Base-by-base conservation (phyloP, 805 yeast genomes). In the Diddensiella transvaalensis region DNA sequence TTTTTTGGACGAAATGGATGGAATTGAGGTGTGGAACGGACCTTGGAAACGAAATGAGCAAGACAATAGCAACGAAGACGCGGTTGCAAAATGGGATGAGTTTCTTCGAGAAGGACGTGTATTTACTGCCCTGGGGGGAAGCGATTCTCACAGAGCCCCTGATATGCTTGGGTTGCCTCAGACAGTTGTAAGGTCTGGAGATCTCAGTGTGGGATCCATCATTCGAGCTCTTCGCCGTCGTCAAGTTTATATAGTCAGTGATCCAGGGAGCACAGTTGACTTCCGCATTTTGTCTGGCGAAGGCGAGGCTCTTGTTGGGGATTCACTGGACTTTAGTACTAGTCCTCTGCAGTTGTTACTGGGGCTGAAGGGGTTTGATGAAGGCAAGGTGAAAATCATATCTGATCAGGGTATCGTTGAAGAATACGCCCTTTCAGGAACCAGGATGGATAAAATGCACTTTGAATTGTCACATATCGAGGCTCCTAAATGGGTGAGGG, bases 1-100 rank as follows among this genome's bases (percentile, higher is more conserved):
- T 3, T 37, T 45, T 38, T n/a, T 36, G n/a, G 33, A 33, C 21
- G 44, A 24, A n/a, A 35, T 46, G 40, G 53, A 49, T 29, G 53
- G 45, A 3, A 37, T 49, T 2, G 53, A 49, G 30, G 53, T 49
- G 19, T 49, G 53, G 53, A 49, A 49, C 40, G 53, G 53, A 17
- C 47, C 39, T 21, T 49, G 53, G 53, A 46, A 41, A 36, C 11
- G 47, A 4, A 26, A 45, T 21, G 44, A 43, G 3, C 19, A 46
- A 18, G 45, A 42, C 18, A 30, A n/a, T 11, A 30, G 46, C 17
- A 47, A 47, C 46, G 35, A 40, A 21, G 22, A 42, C 3, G 47
- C 50, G n/a, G 44, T 49, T 2, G 40, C 26, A 17, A 35, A 29
- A 32, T 49, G 53, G 53, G 35, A 49, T 32, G 22, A 36, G 17